phyloP scores from a whole-genome alignment of 163 green algal genomes.

The Scenedesmus sp. region DNA sequence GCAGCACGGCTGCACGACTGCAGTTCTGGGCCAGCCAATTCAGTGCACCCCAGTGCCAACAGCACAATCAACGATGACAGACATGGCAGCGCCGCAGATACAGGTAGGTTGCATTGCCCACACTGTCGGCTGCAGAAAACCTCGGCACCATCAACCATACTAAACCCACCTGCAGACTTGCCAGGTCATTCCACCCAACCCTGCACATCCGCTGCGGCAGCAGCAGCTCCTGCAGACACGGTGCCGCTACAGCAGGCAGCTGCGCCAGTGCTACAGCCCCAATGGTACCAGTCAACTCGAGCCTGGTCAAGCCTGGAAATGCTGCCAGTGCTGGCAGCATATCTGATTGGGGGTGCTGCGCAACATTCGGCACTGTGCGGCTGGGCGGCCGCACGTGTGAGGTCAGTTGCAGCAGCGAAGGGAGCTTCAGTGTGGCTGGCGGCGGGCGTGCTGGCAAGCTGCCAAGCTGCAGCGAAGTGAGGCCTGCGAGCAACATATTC shows the following conservation, averaged over 20 bases:
- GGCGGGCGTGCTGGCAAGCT: not conserved
- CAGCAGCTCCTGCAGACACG: not conserved
- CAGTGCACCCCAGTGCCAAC: too few relatives aligned
- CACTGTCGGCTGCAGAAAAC: not conserved
- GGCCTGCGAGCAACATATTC: not conserved
- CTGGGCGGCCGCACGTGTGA: not conserved
- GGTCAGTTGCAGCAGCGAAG: not conserved
- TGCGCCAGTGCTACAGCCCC: not conserved
- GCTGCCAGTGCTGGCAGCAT: not conserved
- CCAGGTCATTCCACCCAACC: not conserved
- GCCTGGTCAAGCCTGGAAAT: not conserved
- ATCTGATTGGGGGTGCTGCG: not conserved
- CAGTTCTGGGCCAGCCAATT: too few relatives aligned
- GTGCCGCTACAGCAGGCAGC: not conserved
- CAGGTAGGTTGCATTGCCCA: too few relatives aligned
- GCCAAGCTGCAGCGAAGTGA: not conserved
- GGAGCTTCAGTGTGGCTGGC: not conserved
- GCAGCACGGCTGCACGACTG: too few relatives aligned
- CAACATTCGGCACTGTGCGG: not conserved
- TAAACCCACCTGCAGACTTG: not conserved
- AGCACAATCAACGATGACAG: not conserved
- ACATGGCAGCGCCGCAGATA: too few relatives aligned
- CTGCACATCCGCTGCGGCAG: slow-evolving; percentile 14
- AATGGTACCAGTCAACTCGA: slow-evolving; percentile 4
- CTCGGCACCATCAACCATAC: not conserved